Evolutionary conservation across 176 grass and related monocot species (phyloP), one percentile per base, ranked within the genome.

Genomic region (Rhynchospora breviuscula): DNA sequence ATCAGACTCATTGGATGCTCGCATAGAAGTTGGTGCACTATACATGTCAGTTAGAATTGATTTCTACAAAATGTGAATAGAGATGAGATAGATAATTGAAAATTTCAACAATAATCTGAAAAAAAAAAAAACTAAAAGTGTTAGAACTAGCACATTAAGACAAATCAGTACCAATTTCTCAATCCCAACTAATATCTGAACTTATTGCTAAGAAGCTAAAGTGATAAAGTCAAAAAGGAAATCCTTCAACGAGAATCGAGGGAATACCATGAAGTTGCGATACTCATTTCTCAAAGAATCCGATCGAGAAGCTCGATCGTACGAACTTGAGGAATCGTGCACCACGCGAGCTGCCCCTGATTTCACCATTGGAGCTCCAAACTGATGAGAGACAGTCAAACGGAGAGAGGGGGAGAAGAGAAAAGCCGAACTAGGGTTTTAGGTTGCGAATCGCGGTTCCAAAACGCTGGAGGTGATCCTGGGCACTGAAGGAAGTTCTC

Each of bases 11-110:
- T 87, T 63, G 7, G 49, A 52, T 84, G 86, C 58, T 63, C 86
- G 81, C 80, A 69, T 83, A 48, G 52, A 23, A 81, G 62, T 81
- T 61, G 90, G 90, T 11, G 76, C 79, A n/a, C 19, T 83, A 63
- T 98, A 98, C 92, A 98, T 98, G 86, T 93, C 88, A 6, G 90
- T 71, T 63, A 94, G 84, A 80, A 83, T 98, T 64, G 87, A 93
- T 70, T 85, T 88, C 95, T 98, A 83, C 49, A 73, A 29, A 81
- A 19, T 13, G 8, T 10, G 26, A 83, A 72, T 23, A 84, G 40
- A 69, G 33, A 57, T 31, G 59, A 31, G 62, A 53, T 31, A 2
- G 3, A 62, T 10, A 47, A 79, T 44, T 8, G n/a, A 64, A 31
- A 56, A 83, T 45, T 83, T 9, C 19, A 83, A 56, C 72, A 33